phyloP scores from a whole-genome alignment of 768 basidiomycete species.

The Piloderma croceum region DNA sequence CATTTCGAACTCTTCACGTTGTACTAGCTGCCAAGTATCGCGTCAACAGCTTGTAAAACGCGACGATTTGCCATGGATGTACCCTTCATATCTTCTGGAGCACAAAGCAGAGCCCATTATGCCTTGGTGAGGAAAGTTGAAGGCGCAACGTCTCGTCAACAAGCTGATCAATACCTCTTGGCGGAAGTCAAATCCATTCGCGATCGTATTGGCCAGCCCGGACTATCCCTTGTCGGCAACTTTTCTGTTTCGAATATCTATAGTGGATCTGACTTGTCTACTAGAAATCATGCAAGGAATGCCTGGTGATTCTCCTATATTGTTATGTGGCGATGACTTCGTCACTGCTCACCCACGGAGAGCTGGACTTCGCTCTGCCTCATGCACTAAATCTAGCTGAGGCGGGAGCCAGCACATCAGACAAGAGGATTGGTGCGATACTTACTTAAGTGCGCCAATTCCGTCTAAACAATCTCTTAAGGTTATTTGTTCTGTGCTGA shows the following conservation, averaged over 20 bases:
- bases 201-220: conserved; percentile 44
- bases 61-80: conserved; percentile 55
- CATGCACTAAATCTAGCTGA: conserved; percentile 77
- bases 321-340: conserved; percentile 50
- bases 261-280: conserved; percentile 7
- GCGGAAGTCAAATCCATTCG: conserved; percentile 55
- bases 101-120: conserved; percentile 71
- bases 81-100: conserved; percentile 74
- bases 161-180: conserved; percentile 56
- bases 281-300: conserved; percentile 63
- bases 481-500: conserved; percentile 77
- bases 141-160: conserved; percentile 46
- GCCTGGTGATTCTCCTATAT: conserved; percentile 63
- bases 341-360: conserved; percentile 35
- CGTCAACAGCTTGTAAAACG: conserved; percentile 4
- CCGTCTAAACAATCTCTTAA: conserved; percentile 21
- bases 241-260: neutral
- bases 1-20: too few relatives aligned
- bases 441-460: neutral
- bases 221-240: conserved; percentile 47
- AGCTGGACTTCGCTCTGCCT: conserved; percentile 65
- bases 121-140: conserved; percentile 70
- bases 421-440: conserved; percentile 61
- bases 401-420: conserved; percentile 50
- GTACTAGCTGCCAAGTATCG: conserved; percentile 16